These are phyloP conservation scores for Candida tibetensis DNA, from an alignment of 805 yeast species.

Conservation along the genomic window DNA sequence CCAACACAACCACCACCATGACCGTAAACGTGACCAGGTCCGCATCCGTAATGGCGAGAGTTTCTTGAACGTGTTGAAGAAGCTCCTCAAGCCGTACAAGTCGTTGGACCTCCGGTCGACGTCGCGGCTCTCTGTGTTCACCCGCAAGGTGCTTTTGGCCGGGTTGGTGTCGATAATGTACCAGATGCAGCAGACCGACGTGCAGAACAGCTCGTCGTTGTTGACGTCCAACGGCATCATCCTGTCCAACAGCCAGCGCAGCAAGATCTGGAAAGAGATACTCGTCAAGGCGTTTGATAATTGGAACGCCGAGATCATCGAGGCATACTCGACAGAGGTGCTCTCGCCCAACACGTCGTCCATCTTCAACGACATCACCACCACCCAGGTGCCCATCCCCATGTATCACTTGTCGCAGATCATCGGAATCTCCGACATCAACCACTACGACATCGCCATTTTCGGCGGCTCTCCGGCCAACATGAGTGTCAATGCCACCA, in stretches of 20 bases:
- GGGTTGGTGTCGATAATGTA: constrained; percentile 66
- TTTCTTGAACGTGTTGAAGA: constrained; percentile 58
- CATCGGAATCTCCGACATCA: constrained; percentile 55
- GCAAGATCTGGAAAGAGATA: constrained; percentile 64
- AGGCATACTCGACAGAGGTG: constrained; percentile 15
- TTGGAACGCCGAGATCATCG: constrained; percentile 53
- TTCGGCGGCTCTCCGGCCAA: constrained; percentile 82
- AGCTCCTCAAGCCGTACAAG: constrained; percentile 51
- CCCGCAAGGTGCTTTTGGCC: constrained; percentile 62
- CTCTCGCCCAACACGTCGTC: constrained; percentile 8
- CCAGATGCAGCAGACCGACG: constrained; percentile 70
- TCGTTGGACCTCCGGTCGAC: constrained; percentile 13
- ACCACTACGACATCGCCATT: constrained; percentile 75
- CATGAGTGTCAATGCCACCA: constrained; percentile 49
- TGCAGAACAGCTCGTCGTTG: constrained; percentile 49
- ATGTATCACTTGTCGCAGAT: constrained; percentile 74
- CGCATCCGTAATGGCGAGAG: constrained; percentile 19
- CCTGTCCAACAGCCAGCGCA: constrained; percentile 24
- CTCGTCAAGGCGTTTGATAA: constrained; percentile 68
- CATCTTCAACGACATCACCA: constrained; percentile 13
- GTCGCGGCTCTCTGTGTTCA: constrained; percentile 44
- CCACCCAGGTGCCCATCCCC: constrained; percentile 34
- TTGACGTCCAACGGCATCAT: constrained; percentile 17
- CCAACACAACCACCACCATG: not conserved
- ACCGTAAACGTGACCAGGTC: constrained; percentile 3